Percentiles rank a stretch among this genome's conserved stretches.
These are phyloP conservation scores for Prunella vulgaris DNA, from an alignment of 257 asterid genomes.

Conservation along the genomic window DNA sequence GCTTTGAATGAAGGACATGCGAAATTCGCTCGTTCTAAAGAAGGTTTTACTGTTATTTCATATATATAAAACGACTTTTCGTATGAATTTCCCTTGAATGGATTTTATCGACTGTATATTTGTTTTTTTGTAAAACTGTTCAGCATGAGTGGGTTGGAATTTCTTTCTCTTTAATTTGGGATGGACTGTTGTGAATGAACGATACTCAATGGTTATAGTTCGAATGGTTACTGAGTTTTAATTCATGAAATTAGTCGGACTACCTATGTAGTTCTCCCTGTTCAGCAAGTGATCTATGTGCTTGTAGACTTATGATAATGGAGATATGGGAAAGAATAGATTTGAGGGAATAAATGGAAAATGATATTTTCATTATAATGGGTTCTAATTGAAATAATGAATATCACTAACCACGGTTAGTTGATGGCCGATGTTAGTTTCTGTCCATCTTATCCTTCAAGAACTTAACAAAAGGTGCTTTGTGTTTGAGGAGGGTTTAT, in stretches of 20 bases:
- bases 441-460: not conserved
- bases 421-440: not conserved
- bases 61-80: not conserved
- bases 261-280: not conserved
- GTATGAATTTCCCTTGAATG: not conserved
- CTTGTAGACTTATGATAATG: constrained; percentile 3
- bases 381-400: not conserved
- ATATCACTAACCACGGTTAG: not conserved
- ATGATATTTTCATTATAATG: not conserved
- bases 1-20: constrained; percentile 37
- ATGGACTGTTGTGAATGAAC: constrained; percentile 4
- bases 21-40: constrained; percentile 48
- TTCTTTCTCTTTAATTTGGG: constrained; percentile 6
- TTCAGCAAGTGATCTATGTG: constrained; percentile 6
- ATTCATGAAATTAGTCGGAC: constrained; percentile 7
- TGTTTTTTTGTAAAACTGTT: not conserved
- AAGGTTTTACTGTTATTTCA: constrained; percentile 42
- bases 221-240: constrained; percentile 8
- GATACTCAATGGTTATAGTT: constrained; percentile 9
- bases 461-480: not conserved
- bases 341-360: not conserved
- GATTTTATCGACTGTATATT: not conserved
- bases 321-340: not conserved
- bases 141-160: constrained; percentile 4
- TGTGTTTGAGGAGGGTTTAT: constrained; percentile 23